Conservation (phyloP, 1,284 basidiomycete species). For the Hemileia vastatrix region DNA sequence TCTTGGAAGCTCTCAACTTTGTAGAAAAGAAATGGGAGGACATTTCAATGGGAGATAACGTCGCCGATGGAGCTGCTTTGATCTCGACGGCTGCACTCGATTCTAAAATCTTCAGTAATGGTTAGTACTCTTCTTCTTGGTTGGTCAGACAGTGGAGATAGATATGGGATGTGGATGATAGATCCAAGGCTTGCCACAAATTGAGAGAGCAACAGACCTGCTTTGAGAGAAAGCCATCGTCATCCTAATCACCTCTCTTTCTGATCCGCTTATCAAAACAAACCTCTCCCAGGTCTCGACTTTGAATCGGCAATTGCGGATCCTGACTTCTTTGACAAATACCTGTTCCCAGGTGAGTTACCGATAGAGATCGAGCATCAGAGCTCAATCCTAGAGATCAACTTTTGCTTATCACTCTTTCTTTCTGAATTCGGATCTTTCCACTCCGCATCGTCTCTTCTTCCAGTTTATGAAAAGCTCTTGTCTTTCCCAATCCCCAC, state of each 20-base stretch:
- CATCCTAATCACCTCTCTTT: too few relatives aligned
- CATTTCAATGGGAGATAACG: constrained; percentile 43
- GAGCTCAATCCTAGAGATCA: constrained; percentile 25
- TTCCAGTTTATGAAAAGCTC: constrained; percentile 39
- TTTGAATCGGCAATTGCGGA: constrained; percentile 57
- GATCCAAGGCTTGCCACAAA: too few relatives aligned
- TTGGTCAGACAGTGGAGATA: constrained; percentile 21
- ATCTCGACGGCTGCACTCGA: constrained; percentile 64
- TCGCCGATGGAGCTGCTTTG: constrained; percentile 57
- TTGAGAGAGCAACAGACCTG: too few relatives aligned
- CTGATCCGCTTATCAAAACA: too few relatives aligned
- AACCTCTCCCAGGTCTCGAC: constrained; percentile 59
- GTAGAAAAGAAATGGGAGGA: constrained; percentile 70
- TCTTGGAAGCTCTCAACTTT: constrained; percentile 62
- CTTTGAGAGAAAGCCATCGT: too few relatives aligned
- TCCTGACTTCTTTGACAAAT: constrained; percentile 68
- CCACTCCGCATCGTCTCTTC: not conserved
- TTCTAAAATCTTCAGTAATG: constrained; percentile 87
- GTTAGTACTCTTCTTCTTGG: constrained; percentile 44
- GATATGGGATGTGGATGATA: too few relatives aligned
- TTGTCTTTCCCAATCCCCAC: constrained; percentile 51
- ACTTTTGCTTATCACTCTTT: not conserved
- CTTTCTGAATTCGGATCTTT: not conserved
- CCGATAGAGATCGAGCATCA: constrained; percentile 26
- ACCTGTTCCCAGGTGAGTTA: constrained; percentile 55